These are phyloP conservation scores for Penicillium riverlandense DNA, from an alignment of 495 filamentous ascomycete species.

Conservation along the genomic window DNA sequence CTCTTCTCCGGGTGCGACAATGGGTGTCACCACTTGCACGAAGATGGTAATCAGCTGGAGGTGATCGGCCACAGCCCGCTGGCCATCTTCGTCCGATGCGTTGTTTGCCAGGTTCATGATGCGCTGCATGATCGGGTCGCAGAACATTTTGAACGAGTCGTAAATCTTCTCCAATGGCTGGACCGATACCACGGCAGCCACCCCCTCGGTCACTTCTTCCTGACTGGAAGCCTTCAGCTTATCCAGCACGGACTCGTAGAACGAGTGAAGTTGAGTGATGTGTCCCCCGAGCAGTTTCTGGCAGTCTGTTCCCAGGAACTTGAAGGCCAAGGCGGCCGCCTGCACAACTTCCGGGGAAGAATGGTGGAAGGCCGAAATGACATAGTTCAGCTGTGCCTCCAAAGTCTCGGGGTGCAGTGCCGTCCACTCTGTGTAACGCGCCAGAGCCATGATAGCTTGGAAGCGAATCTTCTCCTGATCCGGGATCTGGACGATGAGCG, in stretches of 20 bases:
- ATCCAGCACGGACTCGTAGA: slow-evolving; percentile 84
- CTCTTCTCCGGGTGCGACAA: slow-evolving; percentile 60
- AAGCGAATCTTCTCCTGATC: slow-evolving; percentile 94
- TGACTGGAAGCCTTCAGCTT: slow-evolving; percentile 78
- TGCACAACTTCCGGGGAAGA: slow-evolving; percentile 79
- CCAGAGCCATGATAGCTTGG: slow-evolving; percentile 93
- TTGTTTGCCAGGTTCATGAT: slow-evolving; percentile 82
- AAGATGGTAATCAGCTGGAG: slow-evolving; percentile 89
- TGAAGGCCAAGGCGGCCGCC: slow-evolving; percentile 88
- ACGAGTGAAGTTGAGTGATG: slow-evolving; percentile 75
- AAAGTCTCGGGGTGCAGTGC: slow-evolving; percentile 87
- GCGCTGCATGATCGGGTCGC: slow-evolving; percentile 81
- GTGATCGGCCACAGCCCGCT: slow-evolving; percentile 75
- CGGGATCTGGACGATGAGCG: slow-evolving; percentile 86
- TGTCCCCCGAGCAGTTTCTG: slow-evolving; percentile 73
- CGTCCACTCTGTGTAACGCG: slow-evolving; percentile 97
- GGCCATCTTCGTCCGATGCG: slow-evolving; percentile 71
- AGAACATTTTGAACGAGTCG: slow-evolving; percentile 81
- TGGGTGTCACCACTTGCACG: slow-evolving; percentile 70
- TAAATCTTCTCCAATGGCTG: slow-evolving; percentile 77
- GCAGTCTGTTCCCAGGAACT: slow-evolving; percentile 95
- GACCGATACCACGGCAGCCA: slow-evolving; percentile 80
- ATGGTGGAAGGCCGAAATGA: slow-evolving; percentile 83
- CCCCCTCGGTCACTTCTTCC: slow-evolving; percentile 92
- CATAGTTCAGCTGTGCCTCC: slow-evolving; percentile 86